These are phyloP conservation scores for Trichoderma lentiforme DNA, from an alignment of 2,329 filamentous ascomycete species.

Conservation along the genomic window DNA sequence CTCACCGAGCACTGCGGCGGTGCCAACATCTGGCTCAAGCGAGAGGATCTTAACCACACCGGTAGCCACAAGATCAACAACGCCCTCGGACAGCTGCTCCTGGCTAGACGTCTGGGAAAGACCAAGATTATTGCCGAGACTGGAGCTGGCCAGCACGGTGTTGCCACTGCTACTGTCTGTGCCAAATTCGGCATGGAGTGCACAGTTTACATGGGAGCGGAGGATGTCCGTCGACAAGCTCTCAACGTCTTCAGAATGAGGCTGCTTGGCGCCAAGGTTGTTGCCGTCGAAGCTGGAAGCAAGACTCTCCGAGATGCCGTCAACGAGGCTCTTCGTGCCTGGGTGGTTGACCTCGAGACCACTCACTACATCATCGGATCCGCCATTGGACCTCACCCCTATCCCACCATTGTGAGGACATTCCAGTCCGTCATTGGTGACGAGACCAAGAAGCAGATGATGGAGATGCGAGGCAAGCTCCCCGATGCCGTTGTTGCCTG, in stretches of 20 bases:
- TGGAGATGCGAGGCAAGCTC: slow-evolving; percentile 77
- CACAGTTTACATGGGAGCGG: slow-evolving; percentile 96
- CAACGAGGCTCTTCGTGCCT: slow-evolving; percentile 91
- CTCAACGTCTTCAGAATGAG: slow-evolving; percentile 99
- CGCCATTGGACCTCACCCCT: slow-evolving; percentile 94
- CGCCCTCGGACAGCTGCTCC: slow-evolving; percentile 84
- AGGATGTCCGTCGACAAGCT: slow-evolving; percentile 93
- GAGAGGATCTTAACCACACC: slow-evolving; percentile 96
- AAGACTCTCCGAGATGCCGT: slow-evolving; percentile 82
- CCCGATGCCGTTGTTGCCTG: slow-evolving; percentile 96
- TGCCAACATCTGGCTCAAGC: slow-evolving; percentile 95
- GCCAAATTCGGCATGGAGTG: slow-evolving; percentile 98
- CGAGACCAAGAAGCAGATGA: slow-evolving; percentile 92
- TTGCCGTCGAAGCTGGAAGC: slow-evolving; percentile 88
- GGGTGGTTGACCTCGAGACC: slow-evolving; percentile 88
- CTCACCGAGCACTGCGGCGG: slow-evolving; percentile 86
- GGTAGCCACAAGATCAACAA: slow-evolving; percentile 99
- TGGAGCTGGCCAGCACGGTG: slow-evolving; percentile 94
- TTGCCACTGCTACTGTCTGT: slow-evolving; percentile 94
- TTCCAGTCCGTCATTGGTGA: slow-evolving; percentile 96
- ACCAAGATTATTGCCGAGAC: slow-evolving; percentile 98
- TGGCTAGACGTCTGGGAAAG: slow-evolving; percentile 85
- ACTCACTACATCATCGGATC: slow-evolving; percentile 99
- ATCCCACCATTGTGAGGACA: slow-evolving; percentile 94
- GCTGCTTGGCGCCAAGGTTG: slow-evolving; percentile 85